A percentile compares a stretch with the other conserved stretches of the same genome.
phyloP scores from a whole-genome alignment of 1,139 yeast genomes.

The Yamadazyma jaroonii region DNA sequence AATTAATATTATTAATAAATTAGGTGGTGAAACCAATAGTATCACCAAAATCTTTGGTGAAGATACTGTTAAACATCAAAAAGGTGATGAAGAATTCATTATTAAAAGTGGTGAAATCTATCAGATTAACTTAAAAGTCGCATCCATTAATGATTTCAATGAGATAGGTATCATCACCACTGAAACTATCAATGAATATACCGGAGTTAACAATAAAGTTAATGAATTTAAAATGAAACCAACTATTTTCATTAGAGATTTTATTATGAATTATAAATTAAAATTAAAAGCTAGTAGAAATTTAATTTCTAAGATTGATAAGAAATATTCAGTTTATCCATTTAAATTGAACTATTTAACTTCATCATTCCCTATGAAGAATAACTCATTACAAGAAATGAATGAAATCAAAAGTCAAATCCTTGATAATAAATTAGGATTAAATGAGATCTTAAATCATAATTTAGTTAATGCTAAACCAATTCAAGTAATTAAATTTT shows the following conservation, averaged over 20 bases:
- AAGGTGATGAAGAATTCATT: constrained; percentile 61
- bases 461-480: constrained; percentile 77
- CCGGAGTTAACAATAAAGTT: constrained; percentile 57
- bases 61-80: constrained; percentile 44
- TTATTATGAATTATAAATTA: constrained; percentile 72
- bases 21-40: constrained; percentile 62
- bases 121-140: constrained; percentile 77
- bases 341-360: constrained; percentile 75
- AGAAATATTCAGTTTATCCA: constrained; percentile 80
- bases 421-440: constrained; percentile 67
- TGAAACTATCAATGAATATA: constrained; percentile 60
- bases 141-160: constrained; percentile 53
- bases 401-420: constrained; percentile 48
- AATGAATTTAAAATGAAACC: constrained; percentile 59
- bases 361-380: constrained; percentile 54
- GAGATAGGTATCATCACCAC: constrained; percentile 67
- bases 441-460: constrained; percentile 77
- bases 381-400: constrained; percentile 36
- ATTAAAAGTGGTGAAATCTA: constrained; percentile 85
- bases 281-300: constrained; percentile 74
- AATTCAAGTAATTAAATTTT: constrained; percentile 65
- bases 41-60: constrained; percentile 47
- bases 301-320: constrained; percentile 68
- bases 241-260: constrained; percentile 81
- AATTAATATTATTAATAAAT: constrained; percentile 14